Percentiles rank a stretch among this genome's conserved stretches.
These are phyloP conservation scores for Fraxinus dipetala DNA, from an alignment of 305 asterid genomes.

Conservation along the genomic window DNA sequence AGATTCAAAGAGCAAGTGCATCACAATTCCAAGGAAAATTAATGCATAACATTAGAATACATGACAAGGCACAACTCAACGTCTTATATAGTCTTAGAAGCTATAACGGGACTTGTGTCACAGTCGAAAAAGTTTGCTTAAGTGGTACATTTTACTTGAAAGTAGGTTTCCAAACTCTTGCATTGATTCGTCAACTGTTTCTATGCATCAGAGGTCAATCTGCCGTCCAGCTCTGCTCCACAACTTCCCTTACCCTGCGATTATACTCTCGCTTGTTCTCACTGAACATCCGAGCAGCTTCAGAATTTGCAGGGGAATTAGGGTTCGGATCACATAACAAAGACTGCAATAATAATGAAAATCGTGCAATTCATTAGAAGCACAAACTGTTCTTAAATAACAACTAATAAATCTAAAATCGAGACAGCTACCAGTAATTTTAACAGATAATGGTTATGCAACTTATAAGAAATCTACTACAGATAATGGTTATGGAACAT, in stretches of 20 bases:
- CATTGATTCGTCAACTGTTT: background rate
- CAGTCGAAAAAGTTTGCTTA: constrained; percentile 3
- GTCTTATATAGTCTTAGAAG: constrained; percentile 24
- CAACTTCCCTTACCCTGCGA: constrained; percentile 70
- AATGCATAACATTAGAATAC: constrained; percentile 26
- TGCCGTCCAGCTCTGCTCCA: constrained; percentile 82
- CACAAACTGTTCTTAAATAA: background rate
- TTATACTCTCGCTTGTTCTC: constrained; percentile 71
- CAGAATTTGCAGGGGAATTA: constrained; percentile 72
- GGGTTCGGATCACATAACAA: constrained; percentile 77
- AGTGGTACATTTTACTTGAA: constrained; percentile 8
- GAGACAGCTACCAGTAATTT: background rate
- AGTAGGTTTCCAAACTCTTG: constrained; percentile 7
- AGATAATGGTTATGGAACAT: no score
- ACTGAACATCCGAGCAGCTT: constrained; percentile 74
- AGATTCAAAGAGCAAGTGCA: background rate
- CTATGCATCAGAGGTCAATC: constrained; percentile 31
- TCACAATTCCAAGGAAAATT: constrained; percentile 17
- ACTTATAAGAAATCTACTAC: background rate
- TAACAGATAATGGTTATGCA: background rate
- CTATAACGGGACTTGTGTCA: constrained; percentile 17
- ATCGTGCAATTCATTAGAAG: background rate
- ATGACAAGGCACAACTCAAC: constrained; percentile 22
- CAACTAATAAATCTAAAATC: background rate
- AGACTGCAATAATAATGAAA: constrained; percentile 40